Evolutionary conservation across 768 basidiomycete genomes (phyloP).

Genomic region (Lactarius sp.): DNA sequence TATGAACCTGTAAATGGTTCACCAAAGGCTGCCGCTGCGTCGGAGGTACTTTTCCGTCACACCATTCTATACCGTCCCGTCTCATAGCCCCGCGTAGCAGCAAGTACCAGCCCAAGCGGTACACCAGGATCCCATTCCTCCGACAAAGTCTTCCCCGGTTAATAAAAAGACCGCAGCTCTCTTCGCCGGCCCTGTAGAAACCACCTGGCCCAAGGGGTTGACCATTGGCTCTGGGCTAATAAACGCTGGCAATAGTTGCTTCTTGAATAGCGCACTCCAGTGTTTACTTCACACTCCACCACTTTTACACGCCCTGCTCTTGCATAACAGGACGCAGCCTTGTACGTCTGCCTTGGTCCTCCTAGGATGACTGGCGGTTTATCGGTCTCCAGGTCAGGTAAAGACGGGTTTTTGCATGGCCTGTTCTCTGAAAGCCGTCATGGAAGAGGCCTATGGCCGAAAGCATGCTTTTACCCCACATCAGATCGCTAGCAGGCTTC

Average conservation of each 20-base stretch:
- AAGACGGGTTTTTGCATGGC: constrained; percentile 68
- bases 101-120: constrained; percentile 1
- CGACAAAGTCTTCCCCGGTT: constrained; percentile 17
- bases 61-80: not conserved
- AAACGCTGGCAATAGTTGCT: constrained; percentile 94
- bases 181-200: constrained; percentile 51
- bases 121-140: constrained; percentile 5
- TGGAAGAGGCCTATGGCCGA: constrained; percentile 45
- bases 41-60: constrained; percentile 40
- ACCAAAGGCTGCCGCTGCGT: constrained; percentile 44
- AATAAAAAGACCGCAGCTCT: constrained; percentile 22
- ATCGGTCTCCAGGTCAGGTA: constrained; percentile 35
- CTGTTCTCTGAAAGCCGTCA: constrained; percentile 60
- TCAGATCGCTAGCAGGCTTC: constrained; percentile 60
- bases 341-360: constrained; percentile 45
- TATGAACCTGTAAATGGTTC: constrained; percentile 78
- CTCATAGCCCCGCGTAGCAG: constrained; percentile 1
- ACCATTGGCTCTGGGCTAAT: constrained; percentile 59
- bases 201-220: constrained; percentile 52
- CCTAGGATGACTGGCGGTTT: not conserved
- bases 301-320: constrained; percentile 56
- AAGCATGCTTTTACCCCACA: constrained; percentile 55
- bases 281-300: constrained; percentile 91
- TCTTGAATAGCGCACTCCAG: constrained; percentile 91
- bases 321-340: constrained; percentile 44